Evolutionary conservation across 306 rosid genomes (phyloP).

Genomic region (Trichosanthes cucumerina): DNA sequence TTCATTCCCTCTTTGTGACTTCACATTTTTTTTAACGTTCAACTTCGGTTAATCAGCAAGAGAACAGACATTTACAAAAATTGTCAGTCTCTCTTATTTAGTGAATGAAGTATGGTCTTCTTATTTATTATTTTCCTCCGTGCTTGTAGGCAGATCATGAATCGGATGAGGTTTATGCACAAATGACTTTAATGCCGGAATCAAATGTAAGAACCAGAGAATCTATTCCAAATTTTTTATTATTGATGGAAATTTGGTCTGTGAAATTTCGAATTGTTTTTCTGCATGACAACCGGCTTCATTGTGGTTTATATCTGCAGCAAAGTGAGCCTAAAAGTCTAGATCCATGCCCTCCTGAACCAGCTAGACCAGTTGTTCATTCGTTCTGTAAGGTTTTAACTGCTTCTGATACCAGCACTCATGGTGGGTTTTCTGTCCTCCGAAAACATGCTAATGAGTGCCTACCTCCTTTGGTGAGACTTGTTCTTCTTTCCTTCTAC

Average conservation of each 20-base stretch:
- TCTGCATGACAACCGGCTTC: neutral
- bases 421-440: conserved; percentile 92
- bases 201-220: conserved; percentile 43
- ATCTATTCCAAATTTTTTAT: neutral
- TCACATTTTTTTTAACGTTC: neutral
- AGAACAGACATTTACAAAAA: neutral
- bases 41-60: neutral
- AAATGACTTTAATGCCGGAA: conserved; percentile 72
- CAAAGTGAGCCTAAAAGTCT: conserved; percentile 54
- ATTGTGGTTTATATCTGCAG: conserved; percentile 23
- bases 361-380: conserved; percentile 38
- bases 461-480: conserved; percentile 70
- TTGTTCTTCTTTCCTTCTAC: neutral
- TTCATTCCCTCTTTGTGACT: neutral
- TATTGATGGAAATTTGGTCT: neutral
- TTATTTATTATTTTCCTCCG: conserved; percentile 1
- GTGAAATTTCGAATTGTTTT: neutral
- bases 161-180: conserved; percentile 87
- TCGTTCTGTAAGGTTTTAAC: conserved; percentile 78
- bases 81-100: neutral
- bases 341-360: conserved; percentile 42
- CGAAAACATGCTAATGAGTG: conserved; percentile 92
- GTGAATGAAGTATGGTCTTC: neutral
- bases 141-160: conserved; percentile 77
- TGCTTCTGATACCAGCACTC: conserved; percentile 94